Evolutionary conservation across 2,329 filamentous ascomycete species (phyloP), one percentile per base, ranked within the genome.

Genomic region (Ophiosphaerella narmari): DNA sequence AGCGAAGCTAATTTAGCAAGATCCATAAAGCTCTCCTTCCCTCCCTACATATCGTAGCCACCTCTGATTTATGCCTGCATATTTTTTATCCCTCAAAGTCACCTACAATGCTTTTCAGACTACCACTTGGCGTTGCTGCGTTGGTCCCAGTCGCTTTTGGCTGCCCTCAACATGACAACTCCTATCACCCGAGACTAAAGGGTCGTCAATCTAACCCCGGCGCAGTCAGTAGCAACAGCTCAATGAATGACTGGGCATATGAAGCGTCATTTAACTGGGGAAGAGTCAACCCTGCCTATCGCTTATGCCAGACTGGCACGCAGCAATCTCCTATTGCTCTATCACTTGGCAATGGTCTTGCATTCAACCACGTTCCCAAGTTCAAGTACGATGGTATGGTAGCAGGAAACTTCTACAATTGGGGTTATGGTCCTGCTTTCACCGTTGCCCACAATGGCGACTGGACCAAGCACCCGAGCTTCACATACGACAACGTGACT

Each of bases 271-370:
- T 68, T 56, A 72, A 77, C 46, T 78, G 75, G 76, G 75, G 72
- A 11, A 66, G 62, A 43, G 52, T 74, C 23, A 70, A 58, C 24
- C 55, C 65, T 69, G 73, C 71, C 37, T 80, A 79, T 56, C 61
- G 67, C 5, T 63, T 75, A 16, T 82, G 80, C 68, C 79, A 81
- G 54, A 77, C 74, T 13, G 79, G 80, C 32, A 80, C 77, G 1
- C 75, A 78, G 48, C 79, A 82, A 60, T 77, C 78, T 0, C 80
- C 80, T 6, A 81, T 82, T 43, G 67, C 72, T 0, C 72, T 82
- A 7, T 66, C 61, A 7, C 64, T 75, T 26, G 60, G 65, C 18
- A 66, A 74, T 46, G 77, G 77, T 7, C 67, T 79, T 4, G 72
- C 77, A 2, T 53, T 62, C 16, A 68, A 66, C 23, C 77, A 80